Base-by-base conservation (phyloP, 2,329 filamentous ascomycete genomes). In the Pseudopyricularia cyperi region DNA sequence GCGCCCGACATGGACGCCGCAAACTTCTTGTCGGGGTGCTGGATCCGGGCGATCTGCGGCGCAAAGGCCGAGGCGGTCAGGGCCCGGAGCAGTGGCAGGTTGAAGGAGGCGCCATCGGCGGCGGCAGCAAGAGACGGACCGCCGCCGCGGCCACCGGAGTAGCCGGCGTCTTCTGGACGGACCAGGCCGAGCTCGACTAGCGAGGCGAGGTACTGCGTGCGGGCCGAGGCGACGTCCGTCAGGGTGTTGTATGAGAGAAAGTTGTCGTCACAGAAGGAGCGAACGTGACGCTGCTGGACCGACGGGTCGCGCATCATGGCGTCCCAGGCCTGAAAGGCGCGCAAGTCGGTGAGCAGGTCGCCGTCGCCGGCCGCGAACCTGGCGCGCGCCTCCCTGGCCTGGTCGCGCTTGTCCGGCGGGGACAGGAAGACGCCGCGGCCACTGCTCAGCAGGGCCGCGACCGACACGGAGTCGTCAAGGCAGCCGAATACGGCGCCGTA, bases 11-110 rank as follows among this genome's bases (percentile, higher is more conserved):
- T 80, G 2, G 87, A 89, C 34, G 83, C 82, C 12, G 87, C 87
- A 66, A 94, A 98, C 66, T 96, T 97, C 72, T 95, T 95, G 68
- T 95, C 89, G 0, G 93, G 93, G 59, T 96, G 88, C 57, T 89
- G 85, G 63, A 98, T 95, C 51, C 90, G 82, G 14, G 89, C 89
- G 57, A 96, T 82, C 67, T 97, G 91, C 0, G 93, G 93, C 30
- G 81, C 79, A 65, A 89, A 88, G 3, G 85, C 82, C 3, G 83
- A 83, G 4, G 85, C 85, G 26, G 87, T 77, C 24, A 89, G 69
- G 1, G 84, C 85, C 22, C 85, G 80, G 19, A 89, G 70, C 26
- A 89, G 74, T 14, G 74, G 66, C 26, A 34, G 17, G 50, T 46
- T 51, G 69, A 70, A 63, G 58, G 12, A 57, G 17, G 64, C 28